Base-by-base conservation (phyloP, 129 eudicot species). In the Centaurea solstitialis region DNA sequence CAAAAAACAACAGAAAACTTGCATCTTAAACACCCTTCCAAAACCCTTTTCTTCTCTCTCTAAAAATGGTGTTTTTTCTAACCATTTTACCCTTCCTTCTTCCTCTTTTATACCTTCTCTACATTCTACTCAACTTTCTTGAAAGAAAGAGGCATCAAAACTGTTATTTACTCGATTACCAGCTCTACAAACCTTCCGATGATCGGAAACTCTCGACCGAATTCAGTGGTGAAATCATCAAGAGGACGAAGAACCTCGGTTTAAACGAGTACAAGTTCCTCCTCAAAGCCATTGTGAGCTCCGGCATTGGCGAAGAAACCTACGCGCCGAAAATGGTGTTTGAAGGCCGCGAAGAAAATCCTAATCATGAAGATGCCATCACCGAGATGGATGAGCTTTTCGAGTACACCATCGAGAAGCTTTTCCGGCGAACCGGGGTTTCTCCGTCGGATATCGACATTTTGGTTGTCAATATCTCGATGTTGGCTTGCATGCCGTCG, bases 401-500 rank as follows among this genome's bases (percentile, higher is more conserved):
- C 33, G 73, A 70, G 40, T 35, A 73, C 73, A 82, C 89, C 4
- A 79, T 88, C 2, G 89, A 76, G n/a, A 72, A 57, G 35, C 83
- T 88, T 67, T 43, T 88, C 62, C 70, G 40, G 43, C 68, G 81
- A 41, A 73, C 91, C 0, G 79, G 83, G 2, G 37, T 94, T 10
- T 83, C 89, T 0, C 88, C 98, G 0, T 17, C 79, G 1, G 93
- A 94, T 13, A 92, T 94, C 50, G 98, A 94, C 77, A 77, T 94
- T 11, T 85, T 94, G 18, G 96, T 94, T 7, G 97, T 94, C 12
- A 95, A 92, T 53, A 87, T 95, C 39, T 93, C 98, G 7, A 93
- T 90, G 89, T 33, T 91, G 21, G 89, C 94, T 24, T 62, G 86
- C 1, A 62, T 84, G 35, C 99, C 99, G 5, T 95, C 94, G 9